Percentiles rank a stretch among this genome's conserved stretches.
Conservation (phyloP, 139 green algal species). For the Auxenochlorella protothecoides region DNA sequence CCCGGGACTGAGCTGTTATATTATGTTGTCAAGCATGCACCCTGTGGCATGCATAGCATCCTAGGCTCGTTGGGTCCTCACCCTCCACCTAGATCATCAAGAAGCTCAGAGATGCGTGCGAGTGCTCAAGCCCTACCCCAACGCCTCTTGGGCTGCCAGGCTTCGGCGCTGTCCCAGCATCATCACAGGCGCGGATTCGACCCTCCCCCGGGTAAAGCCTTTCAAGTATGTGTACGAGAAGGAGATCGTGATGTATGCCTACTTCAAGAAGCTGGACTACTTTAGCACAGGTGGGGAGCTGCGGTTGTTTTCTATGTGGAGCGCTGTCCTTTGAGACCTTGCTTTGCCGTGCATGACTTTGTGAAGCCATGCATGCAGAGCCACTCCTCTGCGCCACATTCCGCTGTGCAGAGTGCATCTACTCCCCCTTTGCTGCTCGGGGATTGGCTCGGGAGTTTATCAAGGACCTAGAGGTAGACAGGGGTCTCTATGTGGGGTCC, state of each 20-base stretch:
- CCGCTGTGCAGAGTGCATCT: constrained; percentile 74
- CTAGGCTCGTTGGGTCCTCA: no score
- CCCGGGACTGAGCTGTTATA: background rate
- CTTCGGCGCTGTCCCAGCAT: constrained; percentile 69
- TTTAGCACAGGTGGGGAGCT: constrained; percentile 66
- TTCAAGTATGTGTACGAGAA: constrained; percentile 97
- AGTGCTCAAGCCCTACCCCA: no score
- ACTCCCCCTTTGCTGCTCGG: constrained; percentile 85
- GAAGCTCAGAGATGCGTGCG: no score
- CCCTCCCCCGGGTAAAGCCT: constrained; percentile 87
- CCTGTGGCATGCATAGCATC: no score
- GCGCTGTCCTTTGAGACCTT: constrained; percentile 4
- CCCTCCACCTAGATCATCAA: background rate
- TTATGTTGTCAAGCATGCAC: background rate
- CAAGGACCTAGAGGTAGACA: constrained; percentile 83
- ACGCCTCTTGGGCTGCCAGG: constrained; percentile 18
- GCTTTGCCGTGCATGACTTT: no score
- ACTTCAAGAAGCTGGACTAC: constrained; percentile 98
- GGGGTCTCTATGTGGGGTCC: background rate
- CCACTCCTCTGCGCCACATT: no score
- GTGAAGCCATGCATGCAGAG: no score
- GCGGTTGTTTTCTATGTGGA: constrained; percentile 4
- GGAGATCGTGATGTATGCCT: constrained; percentile 99
- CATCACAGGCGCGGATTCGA: constrained; percentile 68
- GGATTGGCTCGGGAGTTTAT: constrained; percentile 87